These are phyloP conservation scores for Phylloporus rhodoxanthus DNA, from an alignment of 768 basidiomycete species.

Conservation along the genomic window DNA sequence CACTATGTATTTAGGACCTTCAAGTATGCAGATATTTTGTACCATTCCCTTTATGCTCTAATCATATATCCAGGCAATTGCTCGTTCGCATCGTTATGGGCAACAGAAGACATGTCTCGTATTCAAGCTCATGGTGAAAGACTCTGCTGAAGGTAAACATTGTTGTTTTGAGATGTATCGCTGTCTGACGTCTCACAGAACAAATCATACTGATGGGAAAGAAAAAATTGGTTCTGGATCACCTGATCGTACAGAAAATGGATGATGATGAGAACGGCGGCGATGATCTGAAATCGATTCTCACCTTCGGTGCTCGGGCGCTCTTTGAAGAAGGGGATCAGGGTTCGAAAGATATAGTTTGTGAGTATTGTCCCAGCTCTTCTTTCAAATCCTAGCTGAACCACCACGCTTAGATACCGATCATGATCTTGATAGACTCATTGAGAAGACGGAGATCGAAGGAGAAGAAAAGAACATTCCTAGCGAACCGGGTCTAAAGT, in stretches of 20 bases:
- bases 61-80: constrained; percentile 64
- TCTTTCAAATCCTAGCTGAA: background rate
- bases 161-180: background rate
- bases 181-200: constrained; percentile 43
- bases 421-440: constrained; percentile 77
- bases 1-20: constrained; percentile 51
- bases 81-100: constrained; percentile 90
- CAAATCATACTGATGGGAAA: constrained; percentile 91
- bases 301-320: constrained; percentile 83
- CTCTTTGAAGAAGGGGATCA: constrained; percentile 66
- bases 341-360: constrained; percentile 59
- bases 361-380: constrained; percentile 34
- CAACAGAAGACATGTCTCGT: constrained; percentile 92
- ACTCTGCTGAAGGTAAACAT: constrained; percentile 74
- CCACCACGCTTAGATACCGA: constrained; percentile 53
- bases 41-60: constrained; percentile 1
- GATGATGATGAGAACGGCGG: constrained; percentile 71
- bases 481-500: constrained; percentile 52
- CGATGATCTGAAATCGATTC: constrained; percentile 82
- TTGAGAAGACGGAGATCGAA: constrained; percentile 78
- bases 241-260: constrained; percentile 95
- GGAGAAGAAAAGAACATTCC: constrained; percentile 47
- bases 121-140: constrained; percentile 94
- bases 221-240: constrained; percentile 90
- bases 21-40: constrained; percentile 54